A percentile compares a stretch with the other conserved stretches of the same genome.
Conservation (phyloP, 129 eudicot species). For the Artemisia tridentata region DNA sequence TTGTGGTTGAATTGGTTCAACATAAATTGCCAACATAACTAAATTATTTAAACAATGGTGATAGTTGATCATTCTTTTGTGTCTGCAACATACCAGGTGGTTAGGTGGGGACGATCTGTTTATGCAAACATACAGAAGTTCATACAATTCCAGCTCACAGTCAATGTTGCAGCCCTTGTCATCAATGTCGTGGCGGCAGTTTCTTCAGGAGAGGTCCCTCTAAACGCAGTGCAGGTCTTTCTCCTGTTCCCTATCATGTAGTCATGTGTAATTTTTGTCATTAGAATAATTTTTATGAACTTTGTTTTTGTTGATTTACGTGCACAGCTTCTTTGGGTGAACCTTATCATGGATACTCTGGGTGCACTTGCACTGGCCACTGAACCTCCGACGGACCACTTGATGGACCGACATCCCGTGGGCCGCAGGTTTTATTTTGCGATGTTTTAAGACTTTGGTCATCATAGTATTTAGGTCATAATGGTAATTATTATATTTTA, state of each 20-base stretch:
- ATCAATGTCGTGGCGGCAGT: slow-evolving; percentile 90
- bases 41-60: not conserved
- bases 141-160: slow-evolving; percentile 88
- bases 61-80: not conserved
- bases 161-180: slow-evolving; percentile 77
- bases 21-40: not conserved
- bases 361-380: slow-evolving; percentile 99
- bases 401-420: slow-evolving; percentile 81
- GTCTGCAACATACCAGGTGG: slow-evolving; percentile 48
- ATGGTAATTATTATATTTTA: not conserved
- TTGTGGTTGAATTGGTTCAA: not conserved
- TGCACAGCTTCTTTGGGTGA: slow-evolving; percentile 93
- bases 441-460: not conserved
- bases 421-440: slow-evolving; percentile 73
- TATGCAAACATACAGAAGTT: slow-evolving; percentile 90
- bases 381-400: slow-evolving; percentile 94
- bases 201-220: slow-evolving; percentile 86
- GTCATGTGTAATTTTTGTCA: not conserved
- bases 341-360: slow-evolving; percentile 93
- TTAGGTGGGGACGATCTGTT: slow-evolving; percentile 88
- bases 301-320: not conserved
- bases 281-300: not conserved
- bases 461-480: not conserved
- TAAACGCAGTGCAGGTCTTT: slow-evolving; percentile 88
- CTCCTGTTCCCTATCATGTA: slow-evolving; percentile 5